These are phyloP conservation scores for Cenchrus purpureus DNA, from an alignment of 176 grass and related monocot species.

Conservation along the genomic window DNA sequence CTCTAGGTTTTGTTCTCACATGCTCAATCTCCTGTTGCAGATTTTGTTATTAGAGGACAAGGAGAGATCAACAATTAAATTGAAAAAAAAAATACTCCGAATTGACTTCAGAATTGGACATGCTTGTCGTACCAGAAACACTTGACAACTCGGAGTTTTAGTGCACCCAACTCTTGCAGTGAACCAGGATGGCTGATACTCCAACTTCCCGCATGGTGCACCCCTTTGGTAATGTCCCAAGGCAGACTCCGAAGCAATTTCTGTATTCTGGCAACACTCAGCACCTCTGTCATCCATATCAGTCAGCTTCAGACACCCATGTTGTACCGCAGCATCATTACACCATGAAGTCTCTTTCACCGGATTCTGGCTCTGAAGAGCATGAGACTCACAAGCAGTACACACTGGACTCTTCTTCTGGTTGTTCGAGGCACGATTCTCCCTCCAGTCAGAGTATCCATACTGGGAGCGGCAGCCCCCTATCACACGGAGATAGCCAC, in stretches of 20 bases:
- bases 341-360: conserved; percentile 38
- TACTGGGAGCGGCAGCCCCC: conserved; percentile 51
- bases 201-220: conserved; percentile 54
- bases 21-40: conserved; percentile 37
- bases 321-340: conserved; percentile 24
- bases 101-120: neutral
- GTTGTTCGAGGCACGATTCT: conserved; percentile 43
- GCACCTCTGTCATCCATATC: conserved; percentile 24
- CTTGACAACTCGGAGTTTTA: conserved; percentile 35
- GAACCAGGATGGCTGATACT: conserved; percentile 48
- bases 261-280: conserved; percentile 34
- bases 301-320: conserved; percentile 23
- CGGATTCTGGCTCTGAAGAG: conserved; percentile 40
- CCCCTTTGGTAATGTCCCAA: conserved; percentile 41
- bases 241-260: conserved; percentile 44
- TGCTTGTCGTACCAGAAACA: conserved; percentile 3
- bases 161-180: neutral
- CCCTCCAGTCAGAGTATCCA: conserved; percentile 53
- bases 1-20: conserved; percentile 15
- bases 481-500: conserved; percentile 54
- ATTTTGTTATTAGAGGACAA: conserved; percentile 18
- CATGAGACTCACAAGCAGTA: conserved; percentile 35
- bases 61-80: conserved; percentile 17
- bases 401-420: conserved; percentile 67
- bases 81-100: neutral